Base-by-base conservation (phyloP, 345 rosid genomes). In the Euphorbia tirucalli region DNA sequence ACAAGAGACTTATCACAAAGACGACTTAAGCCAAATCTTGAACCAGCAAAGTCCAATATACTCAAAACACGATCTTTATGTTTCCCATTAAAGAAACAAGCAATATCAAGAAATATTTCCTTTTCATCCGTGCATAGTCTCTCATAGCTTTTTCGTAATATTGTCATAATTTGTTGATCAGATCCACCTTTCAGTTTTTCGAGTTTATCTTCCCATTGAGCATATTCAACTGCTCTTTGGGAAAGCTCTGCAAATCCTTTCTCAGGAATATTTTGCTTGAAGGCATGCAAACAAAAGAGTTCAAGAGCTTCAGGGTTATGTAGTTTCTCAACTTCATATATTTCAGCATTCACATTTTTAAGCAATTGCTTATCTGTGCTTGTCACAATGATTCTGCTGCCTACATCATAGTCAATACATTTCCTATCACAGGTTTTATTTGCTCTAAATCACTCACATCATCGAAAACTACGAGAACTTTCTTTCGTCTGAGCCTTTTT, bases 361-460 rank as follows among this genome's bases (percentile, higher is more conserved):
- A 62, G 48, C 27, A 56, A 5, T 52, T 56, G 63, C 16, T 27
- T 57, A 41, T 69, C 25, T 69, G 52, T 69, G 16, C 52, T 56
- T 41, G 71, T 68, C 24, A 68, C 13, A 32, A 69, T 39, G 16
- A 69, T 39, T 69, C 63, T 62, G 3, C 66, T 62, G 3, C 66
- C 27, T n/a, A 15, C 15, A 21, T 18, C 49, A 37, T 37, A 35
- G 6, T 25, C 11, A n/a, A 11, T 13, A 62, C 0, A 15, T 3
- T 0, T 37, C 66, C 65, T 0, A 62, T 10, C 5, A 62, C 0
- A 37, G 0, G 1, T 37, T 62, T 14, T 37, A 21, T 11, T 35
- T 62, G 49, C 5, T 21, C 4, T 0, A 11, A 37, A 37, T 37
- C 18, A 35, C 8, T 21, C 66, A 37, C 66, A 39, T 62, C 49